Conservation (phyloP, 2,329 filamentous ascomycete species). For the Elsinoe ampelina region DNA sequence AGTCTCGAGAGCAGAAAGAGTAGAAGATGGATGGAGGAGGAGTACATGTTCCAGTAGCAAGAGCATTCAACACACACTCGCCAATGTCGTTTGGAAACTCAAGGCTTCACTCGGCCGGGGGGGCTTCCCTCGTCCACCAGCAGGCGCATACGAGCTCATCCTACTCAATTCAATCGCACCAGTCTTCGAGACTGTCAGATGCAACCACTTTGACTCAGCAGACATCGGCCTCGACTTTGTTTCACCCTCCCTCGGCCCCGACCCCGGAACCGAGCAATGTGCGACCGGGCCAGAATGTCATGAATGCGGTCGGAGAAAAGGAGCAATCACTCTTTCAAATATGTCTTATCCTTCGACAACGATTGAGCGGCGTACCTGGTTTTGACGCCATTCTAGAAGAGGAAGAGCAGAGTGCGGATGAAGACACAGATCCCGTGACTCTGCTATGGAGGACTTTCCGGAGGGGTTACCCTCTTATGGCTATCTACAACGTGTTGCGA, state of each 20-base stretch:
- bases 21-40: constrained; percentile 13
- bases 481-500: constrained; percentile 78
- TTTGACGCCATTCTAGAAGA: constrained; percentile 66
- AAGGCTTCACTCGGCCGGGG: constrained; percentile 20
- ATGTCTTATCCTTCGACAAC: constrained; percentile 73
- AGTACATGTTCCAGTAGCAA: constrained; percentile 11
- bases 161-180: constrained; percentile 39
- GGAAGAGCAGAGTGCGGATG: constrained; percentile 59
- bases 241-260: constrained; percentile 27
- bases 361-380: constrained; percentile 71
- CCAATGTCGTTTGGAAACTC: constrained; percentile 13
- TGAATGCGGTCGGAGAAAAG: constrained; percentile 92
- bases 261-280: constrained; percentile 45
- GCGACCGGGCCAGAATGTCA: constrained; percentile 80
- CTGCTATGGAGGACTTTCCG: constrained; percentile 82
- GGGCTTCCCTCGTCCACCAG: constrained; percentile 32
- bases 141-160: constrained; percentile 38
- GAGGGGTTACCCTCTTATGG: constrained; percentile 72
- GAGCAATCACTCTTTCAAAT: constrained; percentile 90
- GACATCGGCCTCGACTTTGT: constrained; percentile 38
- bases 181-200: constrained; percentile 38
- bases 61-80: constrained; percentile 10
- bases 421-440: constrained; percentile 71
- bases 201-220: constrained; percentile 32
- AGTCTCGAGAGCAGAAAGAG: background rate